phyloP scores from a whole-genome alignment of 306 rosid species.

The Cucumis sativus region Cucumber_9930_V3 NC_026658.2:24200001-24200500 shows the following conservation, averaged over 20 bases:
- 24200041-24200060: neutral
- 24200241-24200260: neutral
- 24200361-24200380: neutral
- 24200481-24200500: constrained; percentile 4
- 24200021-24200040: neutral
- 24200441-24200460: constrained; percentile 5
- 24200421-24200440: constrained; percentile 26
- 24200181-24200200: neutral
- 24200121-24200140: neutral
- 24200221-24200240: neutral
- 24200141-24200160: neutral
- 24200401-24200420: constrained; percentile 40
- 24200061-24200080: neutral
- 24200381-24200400: constrained; percentile 28
- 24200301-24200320: constrained; percentile 12
- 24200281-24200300: constrained; percentile 5
- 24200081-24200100: neutral
- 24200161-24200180: neutral
- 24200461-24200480: constrained; percentile 8
- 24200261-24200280: constrained; percentile 7
- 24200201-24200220: neutral
- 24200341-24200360: too few relatives aligned
- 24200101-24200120: neutral
- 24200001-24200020: too few relatives aligned
- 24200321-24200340: neutral